These are phyloP conservation scores for Xylaria acuta DNA, from an alignment of 495 filamentous ascomycete genomes.

Conservation along the genomic window DNA sequence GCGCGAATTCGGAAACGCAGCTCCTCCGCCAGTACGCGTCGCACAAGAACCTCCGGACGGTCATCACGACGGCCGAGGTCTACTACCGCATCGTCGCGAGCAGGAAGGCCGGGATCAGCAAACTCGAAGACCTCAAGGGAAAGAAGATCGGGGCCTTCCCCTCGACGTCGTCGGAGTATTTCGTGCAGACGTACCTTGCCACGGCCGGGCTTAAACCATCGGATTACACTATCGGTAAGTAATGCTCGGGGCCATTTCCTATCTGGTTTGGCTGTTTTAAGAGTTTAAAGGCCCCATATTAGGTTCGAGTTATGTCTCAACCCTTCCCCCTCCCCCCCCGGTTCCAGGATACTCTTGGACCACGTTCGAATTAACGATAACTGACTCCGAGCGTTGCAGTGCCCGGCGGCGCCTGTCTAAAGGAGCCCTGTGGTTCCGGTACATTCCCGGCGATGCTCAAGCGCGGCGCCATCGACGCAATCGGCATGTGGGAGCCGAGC, in stretches of 20 bases:
- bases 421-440: conserved; percentile 45
- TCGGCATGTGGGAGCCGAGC: conserved; percentile 54
- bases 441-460: conserved; percentile 49
- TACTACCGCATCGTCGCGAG: conserved; percentile 54
- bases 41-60: conserved; percentile 49
- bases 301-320: not conserved
- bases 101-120: conserved; percentile 40
- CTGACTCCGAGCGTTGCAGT: not conserved
- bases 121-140: conserved; percentile 48
- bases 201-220: conserved; percentile 38
- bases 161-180: conserved; percentile 48
- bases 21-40: conserved; percentile 46
- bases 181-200: conserved; percentile 45
- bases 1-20: conserved; percentile 54
- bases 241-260: not conserved
- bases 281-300: not conserved
- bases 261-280: too few relatives aligned
- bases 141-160: conserved; percentile 51
- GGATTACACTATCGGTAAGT: conserved; percentile 44
- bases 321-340: not conserved
- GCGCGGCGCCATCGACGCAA: conserved; percentile 44
- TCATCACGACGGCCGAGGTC: conserved; percentile 47
- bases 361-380: not conserved
- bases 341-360: not conserved
- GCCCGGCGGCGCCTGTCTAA: conserved; percentile 44